Percentiles rank a stretch among this genome's conserved stretches.
These are phyloP conservation scores for Monosporozyma unispora DNA, from an alignment of 805 yeast species.

Conservation along the genomic window DNA sequence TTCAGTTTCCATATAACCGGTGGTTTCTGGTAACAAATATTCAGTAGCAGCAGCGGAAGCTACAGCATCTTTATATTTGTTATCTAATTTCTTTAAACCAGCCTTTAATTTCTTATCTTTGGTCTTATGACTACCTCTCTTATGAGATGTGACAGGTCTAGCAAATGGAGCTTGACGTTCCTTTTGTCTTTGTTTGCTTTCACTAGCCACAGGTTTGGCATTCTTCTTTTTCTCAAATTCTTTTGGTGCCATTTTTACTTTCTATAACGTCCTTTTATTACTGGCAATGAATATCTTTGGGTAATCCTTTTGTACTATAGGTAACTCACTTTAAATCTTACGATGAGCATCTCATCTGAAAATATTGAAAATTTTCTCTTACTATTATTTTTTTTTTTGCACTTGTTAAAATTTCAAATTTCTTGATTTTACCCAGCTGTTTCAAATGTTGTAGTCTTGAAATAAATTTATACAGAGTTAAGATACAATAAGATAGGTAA, in stretches of 20 bases:
- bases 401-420: not conserved
- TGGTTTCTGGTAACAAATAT: slow-evolving; percentile 70
- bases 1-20: slow-evolving; percentile 86
- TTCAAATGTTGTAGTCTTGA: not conserved
- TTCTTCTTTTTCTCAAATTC: not conserved
- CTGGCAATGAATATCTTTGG: not conserved
- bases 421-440: not conserved
- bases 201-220: slow-evolving; percentile 1
- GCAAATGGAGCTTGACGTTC: not conserved
- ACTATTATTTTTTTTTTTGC: not conserved
- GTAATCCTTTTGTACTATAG: not conserved
- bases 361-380: slow-evolving; percentile 1
- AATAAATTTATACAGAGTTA: not conserved
- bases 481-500: not conserved
- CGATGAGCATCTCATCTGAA: slow-evolving; percentile 1
- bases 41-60: slow-evolving; percentile 81
- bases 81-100: slow-evolving; percentile 58
- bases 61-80: slow-evolving; percentile 69
- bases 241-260: not conserved
- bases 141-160: slow-evolving; percentile 1
- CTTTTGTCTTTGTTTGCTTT: not conserved
- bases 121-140: slow-evolving; percentile 28
- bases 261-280: not conserved
- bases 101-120: slow-evolving; percentile 57
- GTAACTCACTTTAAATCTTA: not conserved